Base-by-base conservation (phyloP, 371 early-diverging fungal genomes). In the Mortierella sp. region DNA sequence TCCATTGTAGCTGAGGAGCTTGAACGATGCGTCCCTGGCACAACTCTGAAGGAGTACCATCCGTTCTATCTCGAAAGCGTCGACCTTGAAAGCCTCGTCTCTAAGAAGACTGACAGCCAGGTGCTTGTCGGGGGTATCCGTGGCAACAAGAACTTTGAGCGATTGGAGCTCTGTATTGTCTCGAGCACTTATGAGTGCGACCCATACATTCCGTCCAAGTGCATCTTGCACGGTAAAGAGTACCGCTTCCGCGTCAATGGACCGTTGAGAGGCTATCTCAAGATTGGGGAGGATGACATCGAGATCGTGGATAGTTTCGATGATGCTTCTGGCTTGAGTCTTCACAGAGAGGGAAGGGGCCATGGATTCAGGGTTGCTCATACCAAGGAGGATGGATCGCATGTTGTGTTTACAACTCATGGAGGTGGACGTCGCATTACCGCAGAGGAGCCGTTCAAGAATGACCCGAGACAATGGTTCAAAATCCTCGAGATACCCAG, bases 141-240 rank as follows among this genome's bases (percentile, higher is more conserved):
- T 9, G 54, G 47, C 34, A 54, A 62, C 58, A 57, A 52, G 38
- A 46, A 45, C n/a, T 47, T 61, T 23, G 30, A 55, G 34, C 53
- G 57, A 39, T 47, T 68, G 23, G 51, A 59, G 51, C 19, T 70
- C n/a, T 63, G 64, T 39, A 50, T 69, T 51, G 64, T 54, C 48
- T 69, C 70, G 59, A 42, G 6, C n/a, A 63, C 58, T 21, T 12
- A 14, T 24, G 43, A 27, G 6, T 64, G 71, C 55, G 34, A 58
- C 48, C 13, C 27, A 3, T 0, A 13, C 18, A 49, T 50, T 56
- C 48, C 52, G 0, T 30, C 71, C 19, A 26, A 45, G 43, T 70
- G 71, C 55, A 70, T 70, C 60, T 70, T 54, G 39, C 42, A 59
- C 34, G 48, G 58, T 23, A 60, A 64, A 10, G 60, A 60, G 19